A percentile compares a stretch with the other conserved stretches of the same genome.
These are phyloP conservation scores for Lipomyces oligophaga DNA, from an alignment of 805 yeast genomes.

Conservation along the genomic window DNA sequence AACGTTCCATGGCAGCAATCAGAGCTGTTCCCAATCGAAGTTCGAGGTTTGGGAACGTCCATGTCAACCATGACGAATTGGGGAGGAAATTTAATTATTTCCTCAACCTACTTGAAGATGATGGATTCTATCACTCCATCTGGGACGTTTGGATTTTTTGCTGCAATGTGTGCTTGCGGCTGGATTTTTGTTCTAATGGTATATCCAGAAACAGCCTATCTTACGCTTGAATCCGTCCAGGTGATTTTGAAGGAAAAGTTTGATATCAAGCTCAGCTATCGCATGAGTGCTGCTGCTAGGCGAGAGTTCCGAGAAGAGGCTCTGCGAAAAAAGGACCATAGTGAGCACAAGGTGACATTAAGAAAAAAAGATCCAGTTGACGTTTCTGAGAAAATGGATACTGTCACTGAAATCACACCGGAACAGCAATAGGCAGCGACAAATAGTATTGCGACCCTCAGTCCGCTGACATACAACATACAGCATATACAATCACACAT, in stretches of 20 bases:
- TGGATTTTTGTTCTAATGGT: conserved; percentile 73
- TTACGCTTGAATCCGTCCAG: conserved; percentile 89
- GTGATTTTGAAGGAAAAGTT: conserved; percentile 77
- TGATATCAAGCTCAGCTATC: conserved; percentile 64
- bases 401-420: too few species aligned
- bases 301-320: neutral
- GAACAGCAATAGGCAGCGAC: too few species aligned
- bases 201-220: conserved; percentile 87
- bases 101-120: conserved; percentile 92
- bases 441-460: too few species aligned
- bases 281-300: conserved; percentile 41
- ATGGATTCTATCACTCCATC: conserved; percentile 88
- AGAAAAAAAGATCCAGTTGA: neutral
- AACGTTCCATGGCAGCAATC: conserved; percentile 98
- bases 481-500: too few species aligned
- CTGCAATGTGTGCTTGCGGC: conserved; percentile 71
- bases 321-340: conserved; percentile 1
- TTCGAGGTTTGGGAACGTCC: conserved; percentile 88
- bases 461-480: too few species aligned
- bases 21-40: conserved; percentile 89
- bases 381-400: neutral
- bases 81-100: conserved; percentile 89
- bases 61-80: conserved; percentile 91
- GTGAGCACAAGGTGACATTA: conserved; percentile 1
- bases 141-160: conserved; percentile 89